phyloP scores from a whole-genome alignment of 768 basidiomycete genomes.

The Tremella yokohamensis region DNA sequence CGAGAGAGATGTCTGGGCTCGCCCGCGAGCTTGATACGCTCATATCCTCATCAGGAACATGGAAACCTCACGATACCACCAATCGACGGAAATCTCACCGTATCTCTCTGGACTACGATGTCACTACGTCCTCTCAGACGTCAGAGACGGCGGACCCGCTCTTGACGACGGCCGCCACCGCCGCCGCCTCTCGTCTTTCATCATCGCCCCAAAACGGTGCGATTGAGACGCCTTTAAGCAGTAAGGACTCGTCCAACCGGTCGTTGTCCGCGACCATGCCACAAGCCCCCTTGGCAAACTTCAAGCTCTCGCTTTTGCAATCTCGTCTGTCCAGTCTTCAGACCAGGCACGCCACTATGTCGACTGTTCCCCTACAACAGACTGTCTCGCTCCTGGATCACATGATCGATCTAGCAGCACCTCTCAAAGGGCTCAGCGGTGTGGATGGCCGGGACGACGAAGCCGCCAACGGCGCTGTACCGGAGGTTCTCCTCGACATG shows the following conservation, averaged over 20 bases:
- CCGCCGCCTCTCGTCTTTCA: too few species aligned
- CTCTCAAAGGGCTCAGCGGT: conserved; percentile 31
- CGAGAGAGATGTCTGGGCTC: not conserved
- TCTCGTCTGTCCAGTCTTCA: conserved; percentile 28
- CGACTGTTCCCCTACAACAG: conserved; percentile 14
- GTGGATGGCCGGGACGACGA: conserved; percentile 20
- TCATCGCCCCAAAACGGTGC: too few species aligned
- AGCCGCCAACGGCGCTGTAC: conserved; percentile 21
- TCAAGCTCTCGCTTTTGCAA: conserved; percentile 16
- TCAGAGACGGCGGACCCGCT: too few species aligned
- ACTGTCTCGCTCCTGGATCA: conserved; percentile 28
- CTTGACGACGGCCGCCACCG: too few species aligned
- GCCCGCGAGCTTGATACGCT: not conserved
- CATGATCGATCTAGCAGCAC: conserved; percentile 40
- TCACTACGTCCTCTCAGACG: too few species aligned
- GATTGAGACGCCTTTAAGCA: too few species aligned
- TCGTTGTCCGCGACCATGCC: not conserved
- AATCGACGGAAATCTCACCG: too few species aligned
- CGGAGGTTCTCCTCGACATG: conserved; percentile 36
- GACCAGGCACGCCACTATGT: conserved; percentile 23
- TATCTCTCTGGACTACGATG: too few species aligned
- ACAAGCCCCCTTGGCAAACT: not conserved
- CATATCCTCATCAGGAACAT: too few species aligned
- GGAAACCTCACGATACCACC: too few species aligned
- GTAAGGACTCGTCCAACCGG: too few species aligned